Conservation (phyloP, 2,329 filamentous ascomycete species). For the Aspergillus persii region DNA sequence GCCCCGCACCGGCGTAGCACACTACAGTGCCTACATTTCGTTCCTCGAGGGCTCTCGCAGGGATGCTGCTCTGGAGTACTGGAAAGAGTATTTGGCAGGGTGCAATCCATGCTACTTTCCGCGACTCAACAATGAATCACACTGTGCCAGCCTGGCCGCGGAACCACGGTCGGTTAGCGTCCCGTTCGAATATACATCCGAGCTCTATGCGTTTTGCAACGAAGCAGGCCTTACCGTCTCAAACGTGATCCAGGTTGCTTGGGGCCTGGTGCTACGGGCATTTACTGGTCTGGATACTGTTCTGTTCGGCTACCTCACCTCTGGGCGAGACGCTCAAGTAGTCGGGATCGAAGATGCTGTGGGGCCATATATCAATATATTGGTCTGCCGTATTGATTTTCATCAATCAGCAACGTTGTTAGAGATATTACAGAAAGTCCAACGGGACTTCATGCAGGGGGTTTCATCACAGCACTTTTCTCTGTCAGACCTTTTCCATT, state of each 20-base stretch:
- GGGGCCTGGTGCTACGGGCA: constrained; percentile 22
- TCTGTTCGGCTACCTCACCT: constrained; percentile 30
- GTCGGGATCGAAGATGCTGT: constrained; percentile 38
- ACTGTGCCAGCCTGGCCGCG: not conserved
- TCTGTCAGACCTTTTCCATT: not conserved
- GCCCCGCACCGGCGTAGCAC: not conserved
- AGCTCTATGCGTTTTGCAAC: not conserved
- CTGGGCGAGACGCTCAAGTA: constrained; percentile 38
- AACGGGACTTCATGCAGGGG: not conserved
- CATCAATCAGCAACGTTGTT: not conserved
- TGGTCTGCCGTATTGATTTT: constrained; percentile 45
- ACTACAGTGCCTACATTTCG: constrained; percentile 2
- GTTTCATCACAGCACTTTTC: constrained; percentile 1
- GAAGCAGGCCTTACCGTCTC: constrained; percentile 15
- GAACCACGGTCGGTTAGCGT: constrained; percentile 4
- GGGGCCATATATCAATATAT: constrained; percentile 50
- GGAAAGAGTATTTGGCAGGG: constrained; percentile 7
- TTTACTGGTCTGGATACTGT: constrained; percentile 24
- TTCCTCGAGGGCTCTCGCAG: constrained; percentile 12
- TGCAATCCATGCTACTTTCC: constrained; percentile 8
- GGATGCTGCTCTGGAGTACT: constrained; percentile 10
- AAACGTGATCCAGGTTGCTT: constrained; percentile 25
- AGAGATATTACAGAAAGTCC: not conserved
- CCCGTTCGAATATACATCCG: not conserved
- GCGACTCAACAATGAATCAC: constrained; percentile 1